Evolutionary conservation across 345 rosid species (phyloP).

Genomic region (Corymbia maculata): DNA sequence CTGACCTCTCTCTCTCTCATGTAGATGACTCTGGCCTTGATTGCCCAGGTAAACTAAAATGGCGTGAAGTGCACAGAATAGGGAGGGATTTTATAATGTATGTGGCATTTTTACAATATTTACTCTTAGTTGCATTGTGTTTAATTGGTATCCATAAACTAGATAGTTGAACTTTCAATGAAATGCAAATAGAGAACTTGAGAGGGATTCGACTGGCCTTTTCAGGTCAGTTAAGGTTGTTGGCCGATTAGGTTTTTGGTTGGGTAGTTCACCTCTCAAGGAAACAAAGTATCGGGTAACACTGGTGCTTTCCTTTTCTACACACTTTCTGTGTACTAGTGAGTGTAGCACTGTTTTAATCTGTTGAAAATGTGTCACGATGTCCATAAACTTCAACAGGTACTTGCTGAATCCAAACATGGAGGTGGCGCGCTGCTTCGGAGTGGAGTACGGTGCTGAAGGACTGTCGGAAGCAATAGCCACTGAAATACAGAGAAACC

Average conservation of each 20-base stretch:
- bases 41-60: background rate
- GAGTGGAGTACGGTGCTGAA: conserved; percentile 58
- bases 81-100: background rate
- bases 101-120: background rate
- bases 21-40: background rate
- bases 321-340: background rate
- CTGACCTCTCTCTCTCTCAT: background rate
- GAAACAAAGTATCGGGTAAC: background rate
- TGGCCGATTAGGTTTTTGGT: background rate
- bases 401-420: conserved; percentile 74
- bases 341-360: background rate
- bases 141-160: background rate
- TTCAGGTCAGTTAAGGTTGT: background rate
- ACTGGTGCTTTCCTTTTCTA: background rate
- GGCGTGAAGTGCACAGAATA: background rate
- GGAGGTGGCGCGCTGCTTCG: conserved; percentile 78
- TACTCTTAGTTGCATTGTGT: background rate
- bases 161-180: background rate
- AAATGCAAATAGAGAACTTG: background rate
- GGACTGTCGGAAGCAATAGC: conserved; percentile 49
- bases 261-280: background rate
- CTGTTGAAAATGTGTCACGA: background rate
- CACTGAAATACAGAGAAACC: conserved; percentile 33
- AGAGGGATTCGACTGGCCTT: background rate
- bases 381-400: conserved; percentile 17